Conservation (phyloP, 352 stramenopile species). For the Globisporangium spinosum region DNA sequence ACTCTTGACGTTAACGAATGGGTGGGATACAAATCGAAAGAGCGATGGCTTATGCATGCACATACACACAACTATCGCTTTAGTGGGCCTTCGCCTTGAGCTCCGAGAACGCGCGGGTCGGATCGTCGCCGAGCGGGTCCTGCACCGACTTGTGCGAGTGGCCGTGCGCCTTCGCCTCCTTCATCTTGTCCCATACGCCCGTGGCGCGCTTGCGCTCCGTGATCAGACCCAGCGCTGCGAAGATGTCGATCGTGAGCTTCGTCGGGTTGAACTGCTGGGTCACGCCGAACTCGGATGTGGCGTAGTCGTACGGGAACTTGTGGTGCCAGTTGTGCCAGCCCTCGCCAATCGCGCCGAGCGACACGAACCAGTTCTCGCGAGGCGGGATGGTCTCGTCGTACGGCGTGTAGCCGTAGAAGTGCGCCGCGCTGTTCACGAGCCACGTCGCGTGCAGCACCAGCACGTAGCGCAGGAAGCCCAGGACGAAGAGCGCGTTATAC, state of each 20-base stretch:
- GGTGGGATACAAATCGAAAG: neutral
- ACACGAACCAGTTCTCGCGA: slow-evolving; percentile 97
- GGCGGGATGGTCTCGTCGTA: slow-evolving; percentile 94
- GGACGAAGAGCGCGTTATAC: slow-evolving; percentile 95
- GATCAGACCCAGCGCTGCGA: slow-evolving; percentile 90
- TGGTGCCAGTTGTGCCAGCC: slow-evolving; percentile 99
- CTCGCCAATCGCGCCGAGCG: slow-evolving; percentile 93
- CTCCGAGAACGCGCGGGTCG: slow-evolving; percentile 47
- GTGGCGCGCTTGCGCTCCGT: slow-evolving; percentile 93
- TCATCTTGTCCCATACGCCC: slow-evolving; percentile 93
- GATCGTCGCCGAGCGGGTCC: slow-evolving; percentile 58
- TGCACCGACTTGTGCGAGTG: slow-evolving; percentile 29
- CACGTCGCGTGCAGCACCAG: slow-evolving; percentile 96
- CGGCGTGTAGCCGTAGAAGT: slow-evolving; percentile 97
- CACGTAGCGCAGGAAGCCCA: slow-evolving; percentile 93
- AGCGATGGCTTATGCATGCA: slow-evolving; percentile 28
- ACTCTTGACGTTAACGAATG: neutral
- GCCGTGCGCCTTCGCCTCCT: slow-evolving; percentile 39
- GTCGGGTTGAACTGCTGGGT: slow-evolving; percentile 97
- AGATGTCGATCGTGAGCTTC: slow-evolving; percentile 96
- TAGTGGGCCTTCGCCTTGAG: slow-evolving; percentile 37
- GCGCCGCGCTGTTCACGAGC: slow-evolving; percentile 97
- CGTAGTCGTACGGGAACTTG: slow-evolving; percentile 99
- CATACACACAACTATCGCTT: neutral
- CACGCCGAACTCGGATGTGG: slow-evolving; percentile 96